Percentiles rank a stretch among this genome's conserved stretches.
Evolutionary conservation across 257 asterid species (phyloP).

Genomic region (Prunella vulgaris): DNA sequence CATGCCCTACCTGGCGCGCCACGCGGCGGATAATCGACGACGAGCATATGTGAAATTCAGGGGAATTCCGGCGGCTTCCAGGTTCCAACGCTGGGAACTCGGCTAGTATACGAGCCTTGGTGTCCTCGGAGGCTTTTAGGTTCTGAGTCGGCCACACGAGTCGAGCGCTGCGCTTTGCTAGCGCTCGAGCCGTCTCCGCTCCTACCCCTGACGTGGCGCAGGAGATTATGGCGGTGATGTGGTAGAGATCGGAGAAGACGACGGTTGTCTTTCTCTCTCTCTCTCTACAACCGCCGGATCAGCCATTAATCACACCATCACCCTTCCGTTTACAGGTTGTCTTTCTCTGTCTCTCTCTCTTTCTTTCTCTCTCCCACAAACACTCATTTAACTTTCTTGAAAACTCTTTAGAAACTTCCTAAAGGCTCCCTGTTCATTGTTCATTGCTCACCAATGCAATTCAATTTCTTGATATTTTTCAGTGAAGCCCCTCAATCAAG

Average conservation of each 20-base stretch:
- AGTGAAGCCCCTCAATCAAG: not conserved
- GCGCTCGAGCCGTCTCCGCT: too few relatives aligned
- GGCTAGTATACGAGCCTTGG: constrained; percentile 49
- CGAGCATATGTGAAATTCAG: too few relatives aligned
- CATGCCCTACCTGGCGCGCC: too few relatives aligned
- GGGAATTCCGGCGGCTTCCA: too few relatives aligned
- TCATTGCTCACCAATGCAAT: constrained; percentile 28
- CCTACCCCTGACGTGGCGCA: constrained; percentile 99
- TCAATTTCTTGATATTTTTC: constrained; percentile 27
- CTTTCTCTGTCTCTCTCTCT: too few relatives aligned
- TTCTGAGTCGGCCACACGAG: constrained; percentile 75
- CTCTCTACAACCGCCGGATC: too few relatives aligned
- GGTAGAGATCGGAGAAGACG: constrained; percentile 44
- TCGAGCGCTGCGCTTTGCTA: constrained; percentile 79
- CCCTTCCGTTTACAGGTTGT: too few relatives aligned
- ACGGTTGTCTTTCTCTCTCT: too few relatives aligned
- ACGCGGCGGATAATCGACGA: too few relatives aligned
- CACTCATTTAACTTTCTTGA: constrained; percentile 11
- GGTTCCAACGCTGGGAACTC: constrained; percentile 64
- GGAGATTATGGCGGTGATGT: constrained; percentile 72
- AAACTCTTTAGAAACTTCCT: constrained; percentile 27
- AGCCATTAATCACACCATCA: too few relatives aligned
- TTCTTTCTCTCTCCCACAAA: too few relatives aligned
- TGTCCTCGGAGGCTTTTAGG: constrained; percentile 77
- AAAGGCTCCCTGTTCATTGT: constrained; percentile 24